Conservation (phyloP, 768 basidiomycete genomes). For the Russula virescens region DNA sequence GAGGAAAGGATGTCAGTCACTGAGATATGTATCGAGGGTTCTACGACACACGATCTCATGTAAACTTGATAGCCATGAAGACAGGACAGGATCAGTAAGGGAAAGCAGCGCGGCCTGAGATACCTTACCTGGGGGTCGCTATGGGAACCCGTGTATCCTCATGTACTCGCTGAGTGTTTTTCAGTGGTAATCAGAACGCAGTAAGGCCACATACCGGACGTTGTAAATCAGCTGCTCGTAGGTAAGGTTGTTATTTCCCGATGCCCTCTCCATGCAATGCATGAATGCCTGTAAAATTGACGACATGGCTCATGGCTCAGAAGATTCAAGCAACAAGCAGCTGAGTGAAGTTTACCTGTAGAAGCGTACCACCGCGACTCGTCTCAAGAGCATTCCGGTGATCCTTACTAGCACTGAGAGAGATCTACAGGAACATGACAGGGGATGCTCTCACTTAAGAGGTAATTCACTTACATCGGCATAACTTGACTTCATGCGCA, state of each 20-base stretch:
- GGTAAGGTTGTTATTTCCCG: not conserved
- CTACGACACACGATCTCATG: not conserved
- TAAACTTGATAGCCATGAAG: not conserved
- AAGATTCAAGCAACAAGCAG: too few species aligned
- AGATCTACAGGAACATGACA: not conserved
- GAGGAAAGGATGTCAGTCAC: not conserved
- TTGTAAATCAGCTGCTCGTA: not conserved
- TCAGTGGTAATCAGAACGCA: not conserved
- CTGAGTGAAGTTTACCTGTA: not conserved
- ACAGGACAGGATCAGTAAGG: not conserved
- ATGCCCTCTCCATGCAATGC: not conserved
- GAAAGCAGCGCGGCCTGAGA: not conserved
- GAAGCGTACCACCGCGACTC: not conserved
- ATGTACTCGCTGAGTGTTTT: not conserved
- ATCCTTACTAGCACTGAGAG: not conserved
- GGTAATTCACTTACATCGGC: slow-evolving; percentile 9
- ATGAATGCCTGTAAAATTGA: slow-evolving; percentile 4
- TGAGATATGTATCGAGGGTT: not conserved
- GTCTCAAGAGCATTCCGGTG: not conserved
- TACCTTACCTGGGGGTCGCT: not conserved
- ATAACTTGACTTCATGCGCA: not conserved
- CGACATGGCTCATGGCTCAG: not conserved
- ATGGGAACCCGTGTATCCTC: not conserved
- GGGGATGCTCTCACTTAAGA: too few species aligned
- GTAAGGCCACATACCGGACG: not conserved